Percentiles rank a stretch among this genome's conserved stretches.
phyloP scores from a whole-genome alignment of 805 yeast genomes.

The Spathaspora arborariae region DNA sequence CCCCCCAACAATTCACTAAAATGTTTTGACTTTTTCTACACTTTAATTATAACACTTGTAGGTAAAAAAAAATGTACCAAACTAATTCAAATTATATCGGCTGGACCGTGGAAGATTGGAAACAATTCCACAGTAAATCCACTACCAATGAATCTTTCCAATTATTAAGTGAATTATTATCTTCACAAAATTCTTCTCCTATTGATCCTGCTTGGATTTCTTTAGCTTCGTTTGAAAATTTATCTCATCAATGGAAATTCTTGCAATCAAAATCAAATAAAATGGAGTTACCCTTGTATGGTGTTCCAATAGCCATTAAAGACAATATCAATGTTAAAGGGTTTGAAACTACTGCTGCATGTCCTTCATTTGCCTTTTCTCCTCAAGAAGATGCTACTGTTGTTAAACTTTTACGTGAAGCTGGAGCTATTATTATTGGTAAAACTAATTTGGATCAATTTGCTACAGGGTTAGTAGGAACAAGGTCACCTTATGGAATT shows the following conservation, averaged over 20 bases:
- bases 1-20: neutral
- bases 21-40: no score
- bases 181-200: slow-evolving; percentile 43
- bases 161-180: slow-evolving; percentile 42
- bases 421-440: slow-evolving; percentile 91
- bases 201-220: slow-evolving; percentile 93
- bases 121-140: slow-evolving; percentile 56
- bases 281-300: slow-evolving; percentile 64
- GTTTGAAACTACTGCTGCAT: slow-evolving; percentile 89
- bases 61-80: neutral
- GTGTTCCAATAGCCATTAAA: slow-evolving; percentile 93
- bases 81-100: slow-evolving; percentile 37
- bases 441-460: slow-evolving; percentile 96
- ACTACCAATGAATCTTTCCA: slow-evolving; percentile 60
- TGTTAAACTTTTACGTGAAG: slow-evolving; percentile 68
- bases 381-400: slow-evolving; percentile 75
- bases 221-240: slow-evolving; percentile 56
- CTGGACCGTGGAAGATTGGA: slow-evolving; percentile 84
- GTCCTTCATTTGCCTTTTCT: slow-evolving; percentile 73
- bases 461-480: slow-evolving; percentile 96
- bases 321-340: slow-evolving; percentile 90
- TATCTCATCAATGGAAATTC: slow-evolving; percentile 74
- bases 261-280: slow-evolving; percentile 61
- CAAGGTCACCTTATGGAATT: slow-evolving; percentile 91
- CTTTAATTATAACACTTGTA: neutral